Percentiles rank a stretch among this genome's conserved stretches.
Evolutionary conservation across 139 green algal species (phyloP).

Genomic region (Axilococcus clingmanii): DNA sequence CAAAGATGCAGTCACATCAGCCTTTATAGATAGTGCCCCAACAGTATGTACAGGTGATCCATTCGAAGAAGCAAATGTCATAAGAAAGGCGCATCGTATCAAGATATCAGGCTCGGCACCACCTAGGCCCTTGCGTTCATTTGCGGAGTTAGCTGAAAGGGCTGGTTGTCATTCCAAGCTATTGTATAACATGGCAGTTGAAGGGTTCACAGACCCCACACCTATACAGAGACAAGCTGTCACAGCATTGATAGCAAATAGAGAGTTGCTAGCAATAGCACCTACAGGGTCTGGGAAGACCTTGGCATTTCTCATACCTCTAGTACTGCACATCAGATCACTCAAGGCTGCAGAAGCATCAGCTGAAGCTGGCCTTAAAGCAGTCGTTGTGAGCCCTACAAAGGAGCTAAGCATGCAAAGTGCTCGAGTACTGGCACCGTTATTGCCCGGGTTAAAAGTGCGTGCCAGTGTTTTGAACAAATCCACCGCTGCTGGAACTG

Average conservation of each 20-base stretch:
- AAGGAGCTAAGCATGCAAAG: slow-evolving; percentile 82
- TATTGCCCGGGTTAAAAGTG: slow-evolving; percentile 55
- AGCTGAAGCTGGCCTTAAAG: slow-evolving; percentile 9
- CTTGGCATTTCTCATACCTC: slow-evolving; percentile 82
- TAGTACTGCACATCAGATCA: slow-evolving; percentile 31
- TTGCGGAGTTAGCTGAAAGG: slow-evolving; percentile 5
- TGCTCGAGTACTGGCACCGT: slow-evolving; percentile 55
- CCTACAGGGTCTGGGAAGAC: slow-evolving; percentile 89
- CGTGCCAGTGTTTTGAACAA: slow-evolving; percentile 65
- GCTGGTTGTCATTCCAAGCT: slow-evolving; percentile 1
- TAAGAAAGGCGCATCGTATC: slow-evolving; percentile 58
- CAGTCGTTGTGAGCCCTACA: slow-evolving; percentile 59
- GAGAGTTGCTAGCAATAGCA: slow-evolving; percentile 75
- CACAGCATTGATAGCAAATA: slow-evolving; percentile 46
- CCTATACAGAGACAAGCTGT: slow-evolving; percentile 89
- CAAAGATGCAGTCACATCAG: background rate
- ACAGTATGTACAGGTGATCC: slow-evolving; percentile 36
- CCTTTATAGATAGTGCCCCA: slow-evolving; percentile 15
- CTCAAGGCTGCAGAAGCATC: background rate
- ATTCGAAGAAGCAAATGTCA: slow-evolving; percentile 49
- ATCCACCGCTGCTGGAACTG: slow-evolving; percentile 49
- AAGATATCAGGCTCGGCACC: slow-evolving; percentile 26
- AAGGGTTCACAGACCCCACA: slow-evolving; percentile 61
- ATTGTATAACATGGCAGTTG: slow-evolving; percentile 22
- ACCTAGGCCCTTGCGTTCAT: background rate